These are phyloP conservation scores for Rosa lucieae DNA, from an alignment of 306 rosid species.

Conservation along the genomic window DNA sequence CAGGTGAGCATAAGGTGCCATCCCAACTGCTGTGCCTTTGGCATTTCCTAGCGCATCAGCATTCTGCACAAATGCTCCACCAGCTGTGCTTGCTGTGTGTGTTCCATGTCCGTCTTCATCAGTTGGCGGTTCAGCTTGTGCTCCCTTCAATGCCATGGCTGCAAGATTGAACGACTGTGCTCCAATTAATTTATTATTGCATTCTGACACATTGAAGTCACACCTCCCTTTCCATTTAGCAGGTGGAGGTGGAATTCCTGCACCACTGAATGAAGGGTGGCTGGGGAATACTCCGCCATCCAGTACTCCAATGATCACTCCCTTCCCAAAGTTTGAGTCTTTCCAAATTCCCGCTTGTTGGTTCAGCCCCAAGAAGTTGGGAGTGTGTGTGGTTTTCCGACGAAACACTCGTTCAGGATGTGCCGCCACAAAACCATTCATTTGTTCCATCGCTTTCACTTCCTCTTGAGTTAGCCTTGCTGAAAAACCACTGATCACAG, in stretches of 20 bases:
- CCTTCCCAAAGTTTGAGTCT: conserved; percentile 70
- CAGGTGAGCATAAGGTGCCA: conserved; percentile 73
- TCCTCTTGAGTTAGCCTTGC: conserved; percentile 64
- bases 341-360: conserved; percentile 55
- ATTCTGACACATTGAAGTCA: conserved; percentile 45
- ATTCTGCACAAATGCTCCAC: conserved; percentile 53
- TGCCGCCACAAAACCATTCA: conserved; percentile 58
- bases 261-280: conserved; percentile 71
- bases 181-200: conserved; percentile 81
- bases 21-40: conserved; percentile 70
- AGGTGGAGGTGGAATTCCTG: conserved; percentile 70
- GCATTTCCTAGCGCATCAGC: conserved; percentile 80
- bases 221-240: conserved; percentile 81
- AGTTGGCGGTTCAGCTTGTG: conserved; percentile 44
- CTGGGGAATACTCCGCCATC: conserved; percentile 59
- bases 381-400: conserved; percentile 63
- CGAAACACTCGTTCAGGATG: conserved; percentile 40
- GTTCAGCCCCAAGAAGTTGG: conserved; percentile 63
- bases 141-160: conserved; percentile 31
- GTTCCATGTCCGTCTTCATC: conserved; percentile 69
- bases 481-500: conserved; percentile 68
- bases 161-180: conserved; percentile 59
- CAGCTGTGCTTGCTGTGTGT: conserved; percentile 74
- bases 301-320: conserved; percentile 69
- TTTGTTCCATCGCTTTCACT: conserved; percentile 41